These are phyloP conservation scores for Capronia epimyces DNA, from an alignment of 2,329 filamentous ascomycete species.

Conservation along the genomic window DNA sequence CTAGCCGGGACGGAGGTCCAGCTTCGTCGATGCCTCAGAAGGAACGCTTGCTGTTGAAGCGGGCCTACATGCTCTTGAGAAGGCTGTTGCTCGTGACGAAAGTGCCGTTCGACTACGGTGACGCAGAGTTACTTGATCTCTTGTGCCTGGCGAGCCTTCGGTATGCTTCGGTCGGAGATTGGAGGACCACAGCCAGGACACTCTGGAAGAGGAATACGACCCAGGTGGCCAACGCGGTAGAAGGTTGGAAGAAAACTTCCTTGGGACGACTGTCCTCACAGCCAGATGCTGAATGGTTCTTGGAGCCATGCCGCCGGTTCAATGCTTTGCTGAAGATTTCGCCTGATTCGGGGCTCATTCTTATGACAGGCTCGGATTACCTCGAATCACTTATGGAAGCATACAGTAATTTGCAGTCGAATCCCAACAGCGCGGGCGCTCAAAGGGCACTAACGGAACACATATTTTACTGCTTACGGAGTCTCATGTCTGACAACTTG, in stretches of 20 bases:
- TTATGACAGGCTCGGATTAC: slow-evolving; percentile 82
- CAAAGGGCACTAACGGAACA: slow-evolving; percentile 66
- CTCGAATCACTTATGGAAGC: slow-evolving; percentile 62
- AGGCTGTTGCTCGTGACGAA: slow-evolving; percentile 47
- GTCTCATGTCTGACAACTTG: slow-evolving; percentile 60
- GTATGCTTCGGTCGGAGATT: slow-evolving; percentile 17
- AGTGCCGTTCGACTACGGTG: slow-evolving; percentile 10
- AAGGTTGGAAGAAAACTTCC: slow-evolving; percentile 12
- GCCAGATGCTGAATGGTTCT: slow-evolving; percentile 28
- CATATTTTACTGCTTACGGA: slow-evolving; percentile 67
- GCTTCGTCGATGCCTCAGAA: slow-evolving; percentile 11
- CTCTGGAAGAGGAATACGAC: slow-evolving; percentile 19
- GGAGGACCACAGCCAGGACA: slow-evolving; percentile 15
- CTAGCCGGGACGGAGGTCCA: not conserved
- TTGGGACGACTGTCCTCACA: slow-evolving; percentile 18
- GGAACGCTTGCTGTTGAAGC: slow-evolving; percentile 51
- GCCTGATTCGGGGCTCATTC: slow-evolving; percentile 50
- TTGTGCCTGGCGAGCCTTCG: slow-evolving; percentile 16
- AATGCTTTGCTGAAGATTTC: slow-evolving; percentile 39
- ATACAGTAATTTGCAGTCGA: slow-evolving; percentile 50
- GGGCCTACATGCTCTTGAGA: slow-evolving; percentile 59
- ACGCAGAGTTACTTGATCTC: slow-evolving; percentile 14
- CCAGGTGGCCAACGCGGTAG: slow-evolving; percentile 16
- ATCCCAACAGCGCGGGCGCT: slow-evolving; percentile 41
- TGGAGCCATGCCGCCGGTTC: slow-evolving; percentile 29